Base-by-base conservation (phyloP, 768 basidiomycete species). In the Clitopilus passeckerianus region DNA sequence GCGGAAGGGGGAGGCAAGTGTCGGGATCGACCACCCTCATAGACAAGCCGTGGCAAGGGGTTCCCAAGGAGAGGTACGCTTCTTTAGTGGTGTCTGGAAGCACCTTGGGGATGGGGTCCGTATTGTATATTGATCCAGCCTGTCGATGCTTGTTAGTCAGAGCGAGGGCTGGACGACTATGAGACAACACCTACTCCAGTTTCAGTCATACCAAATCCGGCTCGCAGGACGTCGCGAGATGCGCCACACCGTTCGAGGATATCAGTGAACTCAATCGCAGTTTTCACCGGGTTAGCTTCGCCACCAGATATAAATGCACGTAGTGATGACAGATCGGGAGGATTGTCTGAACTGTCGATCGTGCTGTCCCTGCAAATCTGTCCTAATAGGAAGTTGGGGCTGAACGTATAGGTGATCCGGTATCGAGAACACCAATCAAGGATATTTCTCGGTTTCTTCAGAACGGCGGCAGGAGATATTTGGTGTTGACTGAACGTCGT, bases 111-210 rank as follows among this genome's bases (percentile, higher is more conserved):
- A 69, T 66, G 9, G 62, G 50, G 10, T 64, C 62, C 1, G 66
- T 65, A 46, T 77, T 67, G 54, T 79, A 79, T 33, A 77, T 73
- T 53, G 70, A 76, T 10, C 78, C 78, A 16, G 78, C 78, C 71
- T 75, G 54, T 53, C 10, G 20, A 50, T 50, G 20, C 27, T 18
- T 23, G 46, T 18, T 20, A 20, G 18, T 5, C 46, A 50, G 46
- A 2, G 12, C 46, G 5, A 55, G 30, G 10, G 20, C 9, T 18
- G 18, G 12, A 22, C 18, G 22, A 10, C 46, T 57, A 15, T 5
- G 15, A 27, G 18, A 2, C 34, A 15, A 56, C 27, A 56, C 54
- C 3, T 57, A 57, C 56, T 18, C 56, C 15, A 23, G 56, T 57
- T 20, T 57, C 56, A 24, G 56, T 57, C 56, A 57, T 57, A 20